A percentile compares a stretch with the other conserved stretches of the same genome.
phyloP scores from a whole-genome alignment of 176 grass and related monocot genomes.

The Thalia dealbata region DNA sequence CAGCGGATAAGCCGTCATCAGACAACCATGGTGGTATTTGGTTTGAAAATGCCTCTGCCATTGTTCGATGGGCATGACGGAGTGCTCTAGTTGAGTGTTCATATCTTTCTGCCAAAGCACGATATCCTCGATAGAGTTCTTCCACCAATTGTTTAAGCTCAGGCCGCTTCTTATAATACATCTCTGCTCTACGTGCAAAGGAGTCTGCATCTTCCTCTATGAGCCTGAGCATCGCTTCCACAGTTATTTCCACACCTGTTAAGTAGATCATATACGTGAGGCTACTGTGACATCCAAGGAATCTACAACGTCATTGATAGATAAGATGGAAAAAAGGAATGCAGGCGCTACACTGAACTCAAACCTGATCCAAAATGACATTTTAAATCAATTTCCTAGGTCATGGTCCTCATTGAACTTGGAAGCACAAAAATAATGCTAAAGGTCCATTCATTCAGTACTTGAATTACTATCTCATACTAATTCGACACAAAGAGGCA shows the following conservation, averaged over 20 bases:
- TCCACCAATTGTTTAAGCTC: slow-evolving; percentile 87
- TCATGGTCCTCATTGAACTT: too few species aligned
- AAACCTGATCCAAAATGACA: too few species aligned
- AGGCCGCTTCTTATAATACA: slow-evolving; percentile 98
- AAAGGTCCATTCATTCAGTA: too few species aligned
- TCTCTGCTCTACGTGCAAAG: slow-evolving; percentile 86
- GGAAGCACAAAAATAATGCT: too few species aligned
- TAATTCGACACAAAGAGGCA: too few species aligned
- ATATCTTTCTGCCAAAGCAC: slow-evolving; percentile 77
- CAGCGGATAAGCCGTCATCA: slow-evolving; percentile 32
- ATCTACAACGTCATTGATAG: too few species aligned
- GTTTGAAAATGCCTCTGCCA: slow-evolving; percentile 81
- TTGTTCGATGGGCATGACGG: slow-evolving; percentile 67
- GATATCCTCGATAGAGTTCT: slow-evolving; percentile 78
- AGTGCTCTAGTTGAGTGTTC: slow-evolving; percentile 61
- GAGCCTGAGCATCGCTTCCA: slow-evolving; percentile 90
- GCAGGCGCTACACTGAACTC: too few species aligned
- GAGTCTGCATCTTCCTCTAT: slow-evolving; percentile 93
- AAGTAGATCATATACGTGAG: too few species aligned
- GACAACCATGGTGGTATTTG: slow-evolving; percentile 41
- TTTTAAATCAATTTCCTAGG: too few species aligned
- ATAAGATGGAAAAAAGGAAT: too few species aligned
- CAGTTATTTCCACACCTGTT: slow-evolving; percentile 77
- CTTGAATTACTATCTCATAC: too few species aligned
- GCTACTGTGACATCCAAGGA: too few species aligned